These are phyloP conservation scores for Ilyonectria sp. DNA, from an alignment of 2,329 filamentous ascomycete species.

Conservation along the genomic window DNA sequence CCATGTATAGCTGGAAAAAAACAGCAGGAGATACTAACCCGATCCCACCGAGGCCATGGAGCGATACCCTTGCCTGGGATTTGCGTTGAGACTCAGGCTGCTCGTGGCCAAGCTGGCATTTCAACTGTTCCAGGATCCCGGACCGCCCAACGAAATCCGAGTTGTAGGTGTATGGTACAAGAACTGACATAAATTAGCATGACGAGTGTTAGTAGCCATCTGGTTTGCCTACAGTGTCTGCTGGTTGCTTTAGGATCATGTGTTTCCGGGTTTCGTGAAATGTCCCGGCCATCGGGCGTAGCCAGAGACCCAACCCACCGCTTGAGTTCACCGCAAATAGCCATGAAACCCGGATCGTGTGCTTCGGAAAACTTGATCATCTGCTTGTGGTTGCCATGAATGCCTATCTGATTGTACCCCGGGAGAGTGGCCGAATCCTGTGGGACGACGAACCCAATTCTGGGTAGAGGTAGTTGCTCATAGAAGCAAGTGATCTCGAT, in stretches of 20 bases:
- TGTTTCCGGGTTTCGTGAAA: not conserved
- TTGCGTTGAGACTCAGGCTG: fast-evolving
- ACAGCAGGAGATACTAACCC: slow-evolving; percentile 29
- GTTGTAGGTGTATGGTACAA: slow-evolving; percentile 35
- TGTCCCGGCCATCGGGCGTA: not conserved
- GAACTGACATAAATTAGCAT: slow-evolving; percentile 2
- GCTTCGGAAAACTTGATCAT: slow-evolving; percentile 33
- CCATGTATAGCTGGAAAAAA: not conserved
- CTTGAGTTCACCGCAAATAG: slow-evolving; percentile 22
- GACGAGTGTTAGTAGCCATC: no score
- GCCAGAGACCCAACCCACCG: slow-evolving; percentile 28
- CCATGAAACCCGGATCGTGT: slow-evolving; percentile 29
- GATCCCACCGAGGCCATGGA: slow-evolving; percentile 36
- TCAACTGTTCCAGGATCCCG: slow-evolving; percentile 16
- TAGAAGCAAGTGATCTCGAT: slow-evolving; percentile 41
- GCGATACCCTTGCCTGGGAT: slow-evolving; percentile 8
- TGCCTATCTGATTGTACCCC: slow-evolving; percentile 21
- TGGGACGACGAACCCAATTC: slow-evolving; percentile 25
- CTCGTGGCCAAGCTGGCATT: slow-evolving; percentile 9
- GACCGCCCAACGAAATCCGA: slow-evolving; percentile 34
- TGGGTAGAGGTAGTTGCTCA: slow-evolving; percentile 31
- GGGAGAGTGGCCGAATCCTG: slow-evolving; percentile 35
- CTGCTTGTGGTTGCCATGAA: slow-evolving; percentile 24
- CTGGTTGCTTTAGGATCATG: no score
- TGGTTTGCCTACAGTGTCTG: no score